Conservation (phyloP, 495 filamentous ascomycete species). For the Tuber melanosporum region DNA sequence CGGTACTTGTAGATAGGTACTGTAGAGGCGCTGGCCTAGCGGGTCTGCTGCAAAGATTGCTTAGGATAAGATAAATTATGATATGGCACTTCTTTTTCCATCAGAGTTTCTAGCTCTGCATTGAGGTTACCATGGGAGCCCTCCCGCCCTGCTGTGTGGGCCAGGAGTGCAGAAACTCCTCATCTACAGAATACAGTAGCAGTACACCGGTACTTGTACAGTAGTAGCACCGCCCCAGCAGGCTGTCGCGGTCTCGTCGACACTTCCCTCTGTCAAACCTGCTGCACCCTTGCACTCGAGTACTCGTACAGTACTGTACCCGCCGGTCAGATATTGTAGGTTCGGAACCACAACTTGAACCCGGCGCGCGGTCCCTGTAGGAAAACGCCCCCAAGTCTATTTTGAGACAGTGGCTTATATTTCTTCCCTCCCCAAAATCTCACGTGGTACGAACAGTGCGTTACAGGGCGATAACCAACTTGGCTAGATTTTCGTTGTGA, state of each 20-base stretch:
- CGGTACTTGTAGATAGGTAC: not conserved
- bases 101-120: not conserved
- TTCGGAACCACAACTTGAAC: not conserved
- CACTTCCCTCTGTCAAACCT: not conserved
- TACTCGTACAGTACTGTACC: too few relatives aligned
- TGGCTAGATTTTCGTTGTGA: not conserved
- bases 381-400: not conserved
- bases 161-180: not conserved
- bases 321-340: not conserved
- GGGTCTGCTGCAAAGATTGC: not conserved
- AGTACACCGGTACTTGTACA: too few relatives aligned
- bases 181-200: not conserved
- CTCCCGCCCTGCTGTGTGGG: not conserved
- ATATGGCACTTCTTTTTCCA: not conserved
- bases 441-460: not conserved
- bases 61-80: not conserved
- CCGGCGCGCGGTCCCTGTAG: not conserved
- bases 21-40: not conserved
- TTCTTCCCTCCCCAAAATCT: not conserved
- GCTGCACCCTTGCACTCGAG: not conserved
- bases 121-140: not conserved
- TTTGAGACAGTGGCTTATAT: not conserved
- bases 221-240: not conserved
- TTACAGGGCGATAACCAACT: not conserved
- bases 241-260: not conserved